phyloP scores from a whole-genome alignment of 306 rosid genomes.

The Canavalia ensiformis region DNA sequence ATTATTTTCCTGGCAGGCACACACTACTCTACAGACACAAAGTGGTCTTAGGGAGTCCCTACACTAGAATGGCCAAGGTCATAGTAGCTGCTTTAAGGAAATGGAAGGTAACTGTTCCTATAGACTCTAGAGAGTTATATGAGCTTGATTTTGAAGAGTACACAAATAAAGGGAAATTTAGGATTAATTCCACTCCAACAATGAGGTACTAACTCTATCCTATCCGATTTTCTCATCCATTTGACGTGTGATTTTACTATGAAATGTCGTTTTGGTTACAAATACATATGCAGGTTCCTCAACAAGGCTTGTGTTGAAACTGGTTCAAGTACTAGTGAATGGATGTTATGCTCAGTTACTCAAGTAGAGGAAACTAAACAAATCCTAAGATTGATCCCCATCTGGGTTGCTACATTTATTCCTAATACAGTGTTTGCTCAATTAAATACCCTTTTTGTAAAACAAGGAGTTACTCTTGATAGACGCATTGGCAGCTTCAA shows the following conservation, averaged over 20 bases:
- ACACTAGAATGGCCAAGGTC: constrained; percentile 62
- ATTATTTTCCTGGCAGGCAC: constrained; percentile 63
- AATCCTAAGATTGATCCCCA: constrained; percentile 73
- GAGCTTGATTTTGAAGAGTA: constrained; percentile 66
- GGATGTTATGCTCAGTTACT: constrained; percentile 69
- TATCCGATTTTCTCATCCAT: not conserved
- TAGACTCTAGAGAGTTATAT: constrained; percentile 64
- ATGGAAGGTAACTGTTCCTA: constrained; percentile 57
- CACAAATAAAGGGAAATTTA: constrained; percentile 53
- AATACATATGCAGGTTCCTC: constrained; percentile 58
- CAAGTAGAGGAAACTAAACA: constrained; percentile 88
- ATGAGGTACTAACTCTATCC: constrained; percentile 55
- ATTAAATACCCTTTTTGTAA: constrained; percentile 63
- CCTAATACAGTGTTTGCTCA: constrained; percentile 65
- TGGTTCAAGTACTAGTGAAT: constrained; percentile 46
- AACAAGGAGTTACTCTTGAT: constrained; percentile 74
- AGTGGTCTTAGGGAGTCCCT: constrained; percentile 71
- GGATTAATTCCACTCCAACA: constrained; percentile 62
- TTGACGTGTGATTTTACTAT: not conserved
- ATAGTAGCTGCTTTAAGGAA: constrained; percentile 66
- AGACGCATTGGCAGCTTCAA: constrained; percentile 67
- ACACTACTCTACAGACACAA: constrained; percentile 71
- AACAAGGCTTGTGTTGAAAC: constrained; percentile 69
- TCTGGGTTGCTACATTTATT: constrained; percentile 61
- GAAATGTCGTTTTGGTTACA: not conserved